Evolutionary conservation across 176 grass and related monocot genomes (phyloP).

Genomic region (Panicum miliaceum): DNA sequence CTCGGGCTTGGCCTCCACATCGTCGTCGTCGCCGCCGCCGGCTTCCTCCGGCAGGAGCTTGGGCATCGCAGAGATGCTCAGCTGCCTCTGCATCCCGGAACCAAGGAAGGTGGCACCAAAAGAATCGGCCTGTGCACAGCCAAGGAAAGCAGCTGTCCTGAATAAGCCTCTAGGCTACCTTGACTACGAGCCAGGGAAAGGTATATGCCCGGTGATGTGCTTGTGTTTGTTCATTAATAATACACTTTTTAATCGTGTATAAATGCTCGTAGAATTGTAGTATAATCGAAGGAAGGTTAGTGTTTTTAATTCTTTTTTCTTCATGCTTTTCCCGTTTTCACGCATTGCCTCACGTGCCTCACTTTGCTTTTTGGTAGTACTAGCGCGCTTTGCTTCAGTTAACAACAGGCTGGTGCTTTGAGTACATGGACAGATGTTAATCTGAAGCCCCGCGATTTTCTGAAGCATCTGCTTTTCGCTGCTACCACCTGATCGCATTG

Average conservation of each 20-base stretch:
- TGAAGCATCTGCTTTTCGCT: conserved; percentile 22
- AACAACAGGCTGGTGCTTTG: conserved; percentile 33
- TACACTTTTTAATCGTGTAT: not conserved
- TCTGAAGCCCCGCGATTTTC: not conserved
- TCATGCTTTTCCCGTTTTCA: conserved; percentile 28
- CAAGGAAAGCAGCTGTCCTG: not conserved
- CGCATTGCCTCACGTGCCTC: conserved; percentile 27
- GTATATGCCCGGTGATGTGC: conserved; percentile 31
- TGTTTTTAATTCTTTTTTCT: not conserved
- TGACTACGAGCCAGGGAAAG: conserved; percentile 22
- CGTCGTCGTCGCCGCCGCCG: not conserved
- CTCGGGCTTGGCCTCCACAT: conserved; percentile 55
- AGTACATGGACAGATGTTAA: not conserved
- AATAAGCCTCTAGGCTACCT: not conserved
- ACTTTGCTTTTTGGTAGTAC: not conserved
- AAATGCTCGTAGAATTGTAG: not conserved
- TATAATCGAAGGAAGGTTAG: not conserved
- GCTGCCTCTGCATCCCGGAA: conserved; percentile 55
- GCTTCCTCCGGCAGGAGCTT: conserved; percentile 29
- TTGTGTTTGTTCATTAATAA: not conserved
- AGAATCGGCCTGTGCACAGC: not conserved
- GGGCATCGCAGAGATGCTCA: conserved; percentile 49
- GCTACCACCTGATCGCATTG: not conserved
- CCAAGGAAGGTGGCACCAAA: not conserved
- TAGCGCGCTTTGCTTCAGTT: conserved; percentile 17